Evolutionary conservation across 331 rosid genomes (phyloP), one percentile per base, ranked within the genome.

Genomic region (Malus hybrid): DNA sequence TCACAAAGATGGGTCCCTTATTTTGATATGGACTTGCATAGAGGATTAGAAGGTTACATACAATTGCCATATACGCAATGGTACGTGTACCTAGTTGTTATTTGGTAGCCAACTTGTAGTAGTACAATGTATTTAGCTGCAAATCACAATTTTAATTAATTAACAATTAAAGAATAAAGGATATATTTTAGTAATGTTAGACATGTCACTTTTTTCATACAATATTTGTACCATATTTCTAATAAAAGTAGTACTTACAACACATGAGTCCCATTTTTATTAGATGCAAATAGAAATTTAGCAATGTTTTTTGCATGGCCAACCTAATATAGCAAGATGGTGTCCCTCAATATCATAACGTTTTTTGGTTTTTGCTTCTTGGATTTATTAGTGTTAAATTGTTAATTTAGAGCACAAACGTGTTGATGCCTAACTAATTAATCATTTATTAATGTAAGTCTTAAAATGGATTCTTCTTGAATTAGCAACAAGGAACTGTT

Each of bases 271-370:
- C 10, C 3, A 7, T 36, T 36, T 36, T 36, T 36, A 36, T 36
- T 36, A 7, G 42, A 36, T 8, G 10, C 42, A 36, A 1, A 8
- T 36, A 36, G 42, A 36, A 36, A 76, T 36, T 42, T 76, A 60
- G 80, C 74, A 28, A 57, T 57, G n/a, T 5, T 56, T 56, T 76
- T 15, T 57, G 50, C 74, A 36, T 67, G 73, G 62, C 4, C 46
- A 29, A 0, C 3, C 63, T 44, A 19, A 29, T 63, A 27, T 27
- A 42, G 48, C 6, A 28, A 63, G 5, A 28, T 4, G n/a, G 24
- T 16, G 12, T 6, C 20, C 59, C 34, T 69, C 4, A 6, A 46
- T 44, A 67, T 33, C 71, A n/a, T 22, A 1, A 48, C 3, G 22
- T 42, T 14, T 65, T 32, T 36, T 29, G 0, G 56, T 63, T 31